Evolutionary conservation across 2,329 filamentous ascomycete species (phyloP), one percentile per base, ranked within the genome.

Genomic region (Pseudogymnoascus sp.): DNA sequence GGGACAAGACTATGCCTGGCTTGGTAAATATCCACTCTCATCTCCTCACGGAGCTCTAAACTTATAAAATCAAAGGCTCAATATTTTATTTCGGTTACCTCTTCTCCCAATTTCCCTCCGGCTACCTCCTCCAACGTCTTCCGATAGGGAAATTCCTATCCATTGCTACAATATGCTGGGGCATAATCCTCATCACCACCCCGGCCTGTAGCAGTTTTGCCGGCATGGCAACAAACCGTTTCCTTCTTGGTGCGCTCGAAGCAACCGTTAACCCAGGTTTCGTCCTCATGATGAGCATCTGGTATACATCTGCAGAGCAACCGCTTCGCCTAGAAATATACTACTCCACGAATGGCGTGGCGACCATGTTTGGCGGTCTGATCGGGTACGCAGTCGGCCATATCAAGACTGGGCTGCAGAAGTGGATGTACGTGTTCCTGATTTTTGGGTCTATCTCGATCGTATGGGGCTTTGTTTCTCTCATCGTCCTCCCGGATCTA

Each of bases 21-120:
- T 82, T 8, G 70, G 75, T 76, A 71, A 39, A 5, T 67, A 34
- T 1, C 23, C 37, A 1, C 62, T 65, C 2, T 65, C 64, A 4
- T 16, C n/a, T 57, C 25, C n/a, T 13, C 48, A 6, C 23, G 0
- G 81, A 85, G 66, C 76, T 85, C 1, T 83, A 83, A 0, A 86
- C 85, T 63, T 79, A 81, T 0, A 83, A 82, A 0, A 70, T 85
- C 41, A 83, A 0, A 82, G 77, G 76, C 82, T 73, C 60, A 69
- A 79, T 91, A 70, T 92, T 92, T 77, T 92, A 92, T 77, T 91
- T 92, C 68, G 89, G 89, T 37, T 90, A 90, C 87, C 80, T 93
- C 1, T 85, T 83, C 0, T 89, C 89, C 0, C 77, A 90, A 2
- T 92, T 90, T 67, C 89, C 89, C 1, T 85, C 91, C 82, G 87